Conservation (phyloP, 495 filamentous ascomycete genomes). For the Lophiostoma macrostomum region DNA sequence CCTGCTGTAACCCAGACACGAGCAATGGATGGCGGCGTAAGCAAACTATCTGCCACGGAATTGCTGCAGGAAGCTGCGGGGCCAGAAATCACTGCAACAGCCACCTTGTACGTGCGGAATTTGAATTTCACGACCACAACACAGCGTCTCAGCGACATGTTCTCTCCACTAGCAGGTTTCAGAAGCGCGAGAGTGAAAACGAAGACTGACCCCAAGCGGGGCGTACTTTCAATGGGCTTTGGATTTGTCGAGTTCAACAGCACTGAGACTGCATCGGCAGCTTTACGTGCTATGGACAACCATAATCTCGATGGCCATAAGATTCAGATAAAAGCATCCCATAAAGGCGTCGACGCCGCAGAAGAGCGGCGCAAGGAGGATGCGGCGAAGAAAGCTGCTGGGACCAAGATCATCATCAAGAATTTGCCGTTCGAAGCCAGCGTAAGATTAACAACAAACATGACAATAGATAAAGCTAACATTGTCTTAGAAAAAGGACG, state of each 20-base stretch:
- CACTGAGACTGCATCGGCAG: constrained; percentile 72
- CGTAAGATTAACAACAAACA: no score
- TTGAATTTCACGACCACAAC: constrained; percentile 88
- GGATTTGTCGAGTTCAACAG: constrained; percentile 87
- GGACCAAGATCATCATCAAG: constrained; percentile 95
- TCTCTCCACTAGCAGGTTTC: constrained; percentile 70
- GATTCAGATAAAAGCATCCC: constrained; percentile 75
- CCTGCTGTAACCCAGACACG: constrained; percentile 28
- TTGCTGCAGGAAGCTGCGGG: constrained; percentile 50
- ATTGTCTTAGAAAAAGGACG: constrained; percentile 66
- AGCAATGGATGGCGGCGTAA: constrained; percentile 3
- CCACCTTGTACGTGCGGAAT: constrained; percentile 88
- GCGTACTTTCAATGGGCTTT: constrained; percentile 44
- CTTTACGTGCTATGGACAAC: constrained; percentile 79
- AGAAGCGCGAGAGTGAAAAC: constrained; percentile 70
- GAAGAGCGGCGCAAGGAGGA: constrained; percentile 80
- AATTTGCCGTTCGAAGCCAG: constrained; percentile 94
- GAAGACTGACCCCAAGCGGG: constrained; percentile 77
- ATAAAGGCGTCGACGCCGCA: constrained; percentile 80
- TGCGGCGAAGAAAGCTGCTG: constrained; percentile 68
- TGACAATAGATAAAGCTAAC: no score
- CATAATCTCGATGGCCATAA: constrained; percentile 81
- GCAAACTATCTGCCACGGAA: constrained; percentile 54
- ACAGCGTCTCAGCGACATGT: constrained; percentile 65
- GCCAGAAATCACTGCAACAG: constrained; percentile 57